A percentile compares a stretch with the other conserved stretches of the same genome.
phyloP scores from a whole-genome alignment of 2,329 filamentous ascomycete species.

The Exophiala aquamarina region DNA sequence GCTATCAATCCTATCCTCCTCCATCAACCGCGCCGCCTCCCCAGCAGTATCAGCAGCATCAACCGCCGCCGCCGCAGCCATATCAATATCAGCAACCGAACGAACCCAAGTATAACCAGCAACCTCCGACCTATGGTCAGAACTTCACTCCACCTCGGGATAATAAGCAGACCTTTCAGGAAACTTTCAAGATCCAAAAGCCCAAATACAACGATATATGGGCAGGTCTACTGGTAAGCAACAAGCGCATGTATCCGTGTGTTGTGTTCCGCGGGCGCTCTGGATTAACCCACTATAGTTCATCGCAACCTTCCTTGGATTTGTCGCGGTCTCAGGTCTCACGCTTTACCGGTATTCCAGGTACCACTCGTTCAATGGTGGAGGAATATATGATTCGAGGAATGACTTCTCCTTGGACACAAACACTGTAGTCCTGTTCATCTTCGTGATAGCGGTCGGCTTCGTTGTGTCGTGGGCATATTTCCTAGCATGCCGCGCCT shows the following conservation, averaged over 20 bases:
- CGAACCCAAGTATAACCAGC: slow-evolving; percentile 20
- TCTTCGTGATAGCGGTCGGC: slow-evolving; percentile 72
- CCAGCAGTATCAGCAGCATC: slow-evolving; percentile 5
- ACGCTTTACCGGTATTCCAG: slow-evolving; percentile 71
- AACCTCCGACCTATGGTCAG: slow-evolving; percentile 41
- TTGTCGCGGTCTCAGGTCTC: slow-evolving; percentile 72
- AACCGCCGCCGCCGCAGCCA: slow-evolving; percentile 14
- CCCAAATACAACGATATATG: slow-evolving; percentile 91
- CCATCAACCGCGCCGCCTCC: slow-evolving; percentile 11
- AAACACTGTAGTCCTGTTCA: slow-evolving; percentile 83
- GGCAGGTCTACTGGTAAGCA: slow-evolving; percentile 73
- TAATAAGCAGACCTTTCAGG: slow-evolving; percentile 64
- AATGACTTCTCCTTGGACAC: slow-evolving; percentile 72
- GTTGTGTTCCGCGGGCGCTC: too few species aligned
- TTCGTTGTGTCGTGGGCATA: slow-evolving; percentile 75
- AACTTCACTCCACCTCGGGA: slow-evolving; percentile 39
- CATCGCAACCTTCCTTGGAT: slow-evolving; percentile 69
- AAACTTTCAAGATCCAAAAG: slow-evolving; percentile 76
- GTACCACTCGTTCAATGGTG: slow-evolving; percentile 63
- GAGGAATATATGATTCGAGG: slow-evolving; percentile 69
- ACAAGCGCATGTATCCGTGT: too few species aligned
- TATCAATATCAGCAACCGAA: slow-evolving; percentile 16
- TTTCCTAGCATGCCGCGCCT: slow-evolving; percentile 70
- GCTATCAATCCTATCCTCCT: slow-evolving; percentile 19
- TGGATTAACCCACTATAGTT: too few species aligned